Conservation (phyloP, 140 eudicot species). For the Bidens hawaiensis region DNA sequence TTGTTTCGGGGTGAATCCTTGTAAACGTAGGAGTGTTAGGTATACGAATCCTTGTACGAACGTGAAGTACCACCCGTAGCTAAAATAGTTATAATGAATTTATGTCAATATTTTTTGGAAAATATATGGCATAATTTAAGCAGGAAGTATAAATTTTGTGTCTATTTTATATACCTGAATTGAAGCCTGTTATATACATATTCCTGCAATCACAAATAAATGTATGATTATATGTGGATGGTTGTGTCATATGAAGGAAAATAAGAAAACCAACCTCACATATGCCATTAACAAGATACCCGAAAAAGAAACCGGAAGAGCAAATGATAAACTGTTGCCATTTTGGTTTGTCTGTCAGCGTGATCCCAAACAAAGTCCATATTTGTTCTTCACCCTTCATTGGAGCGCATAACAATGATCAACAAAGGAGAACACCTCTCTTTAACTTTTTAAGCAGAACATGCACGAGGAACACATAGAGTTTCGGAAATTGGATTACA, state of each 20-base stretch:
- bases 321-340: conserved; percentile 92
- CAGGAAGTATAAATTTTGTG: neutral
- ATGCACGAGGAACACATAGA: neutral
- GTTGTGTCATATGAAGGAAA: neutral
- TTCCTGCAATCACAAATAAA: conserved; percentile 28
- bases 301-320: conserved; percentile 91
- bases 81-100: conserved; percentile 25
- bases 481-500: conserved; percentile 1
- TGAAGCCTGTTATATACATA: conserved; percentile 43
- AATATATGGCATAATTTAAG: neutral
- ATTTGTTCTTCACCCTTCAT: conserved; percentile 55
- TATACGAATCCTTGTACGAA: conserved; percentile 95
- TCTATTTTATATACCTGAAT: conserved; percentile 28
- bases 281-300: conserved; percentile 84
- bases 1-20: conserved; percentile 84
- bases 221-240: neutral
- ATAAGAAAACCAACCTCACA: conserved; percentile 62
- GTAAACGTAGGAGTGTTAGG: conserved; percentile 52
- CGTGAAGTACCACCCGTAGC: conserved; percentile 98
- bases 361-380: conserved; percentile 70
- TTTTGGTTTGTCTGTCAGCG: conserved; percentile 64
- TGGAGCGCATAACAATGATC: conserved; percentile 17
- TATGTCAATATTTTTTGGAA: conserved; percentile 1
- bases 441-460: conserved; percentile 2
- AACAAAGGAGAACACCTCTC: conserved; percentile 9